Conservation (phyloP, 305 asterid genomes). For the Fraxinus sp. region DNA sequence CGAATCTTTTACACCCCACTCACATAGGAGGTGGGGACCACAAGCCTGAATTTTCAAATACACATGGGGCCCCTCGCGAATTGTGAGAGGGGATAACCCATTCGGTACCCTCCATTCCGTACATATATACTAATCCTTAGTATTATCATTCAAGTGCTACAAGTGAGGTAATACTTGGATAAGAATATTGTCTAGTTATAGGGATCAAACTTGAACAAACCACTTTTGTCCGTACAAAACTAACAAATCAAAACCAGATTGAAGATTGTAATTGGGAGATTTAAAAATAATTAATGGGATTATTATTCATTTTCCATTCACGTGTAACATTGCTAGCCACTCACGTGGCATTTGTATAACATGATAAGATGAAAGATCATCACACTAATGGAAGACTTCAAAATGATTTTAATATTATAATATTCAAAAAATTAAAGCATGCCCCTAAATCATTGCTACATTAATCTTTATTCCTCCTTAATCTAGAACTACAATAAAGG, state of each 20-base stretch:
- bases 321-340: constrained; percentile 28
- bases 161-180: background rate
- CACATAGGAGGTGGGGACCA: too few relatives aligned
- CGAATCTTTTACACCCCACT: too few relatives aligned
- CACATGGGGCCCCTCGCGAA: too few relatives aligned
- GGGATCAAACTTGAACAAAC: background rate
- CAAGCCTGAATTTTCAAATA: too few relatives aligned
- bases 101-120: too few relatives aligned
- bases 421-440: constrained; percentile 29
- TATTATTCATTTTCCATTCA: background rate
- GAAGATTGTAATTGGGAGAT: constrained; percentile 7
- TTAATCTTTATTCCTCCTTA: constrained; percentile 16
- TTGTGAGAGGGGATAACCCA: too few relatives aligned
- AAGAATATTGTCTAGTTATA: constrained; percentile 5
- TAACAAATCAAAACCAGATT: constrained; percentile 3
- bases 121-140: too few relatives aligned
- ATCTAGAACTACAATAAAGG: constrained; percentile 32
- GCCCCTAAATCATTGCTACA: constrained; percentile 32
- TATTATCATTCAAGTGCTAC: background rate
- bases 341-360: constrained; percentile 36
- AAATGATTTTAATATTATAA: constrained; percentile 14
- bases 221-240: constrained; percentile 3
- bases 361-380: constrained; percentile 34
- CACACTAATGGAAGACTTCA: constrained; percentile 28
- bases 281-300: background rate